Base-by-base conservation (phyloP, 768 basidiomycete genomes). In the Agaricus bisporus region DNA sequence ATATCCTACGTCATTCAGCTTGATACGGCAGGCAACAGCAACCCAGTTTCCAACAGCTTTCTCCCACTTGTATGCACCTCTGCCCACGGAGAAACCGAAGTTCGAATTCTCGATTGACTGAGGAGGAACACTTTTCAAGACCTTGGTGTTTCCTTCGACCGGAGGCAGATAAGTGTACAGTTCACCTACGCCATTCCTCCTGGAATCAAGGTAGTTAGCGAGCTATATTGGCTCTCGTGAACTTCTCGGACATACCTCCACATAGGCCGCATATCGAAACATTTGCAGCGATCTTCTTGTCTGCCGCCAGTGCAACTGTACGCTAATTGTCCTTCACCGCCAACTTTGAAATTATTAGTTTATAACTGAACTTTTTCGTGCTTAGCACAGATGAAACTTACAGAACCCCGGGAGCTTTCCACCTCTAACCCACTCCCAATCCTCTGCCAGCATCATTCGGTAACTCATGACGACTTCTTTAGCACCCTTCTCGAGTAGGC, bases 401-500 rank as follows among this genome's bases (percentile, higher is more conserved):
- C 83, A 86, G 14, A 85, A 66, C 10, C 88, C 88, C 29, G 88
- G 86, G 14, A 89, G 70, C 61, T 91, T 91, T 1, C 88, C 88
- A 26, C 88, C 88, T 60, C 82, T 83, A n/a, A 70, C 73, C 76
- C 81, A 89, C 36, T 80, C 75, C 77, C 83, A 89, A 1, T 72
- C 82, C 0, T 70, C 62, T 54, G 82, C 67, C 45, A 89, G 76
- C 76, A 82, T 81, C 63, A 87, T 74, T 2, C 81, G 76, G 61
- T 89, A 91, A 55, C 81, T 76, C 61, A 86, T 71, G 0, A 82
- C 57, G 2, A 79, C 81, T 54, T 90, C 83, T 15, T 64, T 73
- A 12, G 80, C 80, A 35, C 52, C 52, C 0, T 67, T 60, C 15
- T 65, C 62, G 44, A 83, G 61, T 3, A 51, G 58, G 2, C 66